phyloP scores from a whole-genome alignment of 176 grass and related monocot species.

The Bolboschoenus planiculmis region DNA sequence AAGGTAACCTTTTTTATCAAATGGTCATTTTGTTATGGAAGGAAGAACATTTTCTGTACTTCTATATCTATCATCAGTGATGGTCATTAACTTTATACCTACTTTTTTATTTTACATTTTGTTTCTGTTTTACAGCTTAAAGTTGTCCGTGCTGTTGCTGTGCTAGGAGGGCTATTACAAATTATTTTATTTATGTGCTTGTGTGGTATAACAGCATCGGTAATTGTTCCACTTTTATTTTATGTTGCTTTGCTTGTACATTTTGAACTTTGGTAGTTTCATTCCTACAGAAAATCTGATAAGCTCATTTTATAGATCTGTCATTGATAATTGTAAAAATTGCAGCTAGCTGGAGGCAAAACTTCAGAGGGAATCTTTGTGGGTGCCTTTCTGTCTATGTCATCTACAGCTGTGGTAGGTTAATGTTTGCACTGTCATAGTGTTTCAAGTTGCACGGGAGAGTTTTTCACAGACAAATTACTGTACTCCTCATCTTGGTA shows the following conservation, averaged over 20 bases:
- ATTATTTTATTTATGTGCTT: constrained; percentile 97
- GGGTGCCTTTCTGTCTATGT: constrained; percentile 96
- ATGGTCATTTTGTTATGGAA: background rate
- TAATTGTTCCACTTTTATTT: constrained; percentile 36
- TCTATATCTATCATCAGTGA: background rate
- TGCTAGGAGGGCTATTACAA: constrained; percentile 92
- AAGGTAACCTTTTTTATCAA: constrained; percentile 45
- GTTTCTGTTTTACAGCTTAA: constrained; percentile 54
- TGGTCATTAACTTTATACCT: background rate
- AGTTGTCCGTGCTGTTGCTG: constrained; percentile 88
- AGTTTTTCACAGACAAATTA: background rate
- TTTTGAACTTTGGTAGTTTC: constrained; percentile 1
- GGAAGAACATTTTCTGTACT: background rate
- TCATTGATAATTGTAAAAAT: constrained; percentile 3
- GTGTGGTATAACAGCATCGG: constrained; percentile 90
- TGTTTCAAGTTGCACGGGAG: background rate
- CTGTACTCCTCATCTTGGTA: background rate
- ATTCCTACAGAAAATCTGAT: background rate
- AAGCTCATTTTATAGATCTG: constrained; percentile 11
- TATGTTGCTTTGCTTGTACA: constrained; percentile 14
- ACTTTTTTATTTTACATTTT: constrained; percentile 9
- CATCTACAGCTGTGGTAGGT: constrained; percentile 92
- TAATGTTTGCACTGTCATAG: background rate
- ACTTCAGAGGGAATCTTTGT: constrained; percentile 93
- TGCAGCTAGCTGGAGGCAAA: constrained; percentile 91